Conservation (phyloP, 2,329 filamentous ascomycete genomes). For the Fusarium agapanthi region DNA sequence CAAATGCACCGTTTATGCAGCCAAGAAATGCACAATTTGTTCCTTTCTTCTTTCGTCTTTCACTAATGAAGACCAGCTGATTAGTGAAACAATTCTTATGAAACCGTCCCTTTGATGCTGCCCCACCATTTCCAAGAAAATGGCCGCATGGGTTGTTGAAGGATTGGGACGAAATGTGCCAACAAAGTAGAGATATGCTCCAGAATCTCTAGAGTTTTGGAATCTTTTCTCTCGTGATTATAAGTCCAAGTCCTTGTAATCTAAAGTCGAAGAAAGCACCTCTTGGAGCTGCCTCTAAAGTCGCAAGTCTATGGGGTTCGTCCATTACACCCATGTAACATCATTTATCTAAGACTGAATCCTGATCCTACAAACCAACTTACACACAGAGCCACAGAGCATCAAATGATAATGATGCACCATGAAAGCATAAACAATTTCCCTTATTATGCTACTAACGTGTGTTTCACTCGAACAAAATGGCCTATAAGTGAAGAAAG, state of each 20-base stretch:
- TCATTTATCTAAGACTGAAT: background rate
- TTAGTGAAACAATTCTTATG: background rate
- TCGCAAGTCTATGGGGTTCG: background rate
- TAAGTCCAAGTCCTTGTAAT: background rate
- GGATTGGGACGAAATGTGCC: background rate
- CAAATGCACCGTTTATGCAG: conserved; percentile 9
- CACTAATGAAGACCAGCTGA: background rate
- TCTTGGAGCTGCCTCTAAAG: background rate
- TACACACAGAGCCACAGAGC: background rate
- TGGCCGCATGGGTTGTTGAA: background rate
- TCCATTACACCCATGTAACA: background rate
- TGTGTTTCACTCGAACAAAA: background rate
- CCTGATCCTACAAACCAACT: background rate
- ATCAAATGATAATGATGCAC: background rate
- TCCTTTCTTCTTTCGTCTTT: background rate
- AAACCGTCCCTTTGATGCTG: background rate
- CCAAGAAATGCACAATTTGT: background rate
- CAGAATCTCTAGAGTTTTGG: background rate
- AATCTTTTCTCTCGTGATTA: background rate
- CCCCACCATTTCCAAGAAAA: background rate
- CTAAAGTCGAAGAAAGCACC: too few species aligned
- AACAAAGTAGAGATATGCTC: background rate
- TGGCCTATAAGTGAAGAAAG: background rate
- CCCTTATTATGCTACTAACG: background rate
- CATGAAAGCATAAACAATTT: background rate